Evolutionary conservation across 2,329 filamentous ascomycete genomes (phyloP), one percentile per base, ranked within the genome.

Genomic region (Aspergillus spinulosporus): DNA sequence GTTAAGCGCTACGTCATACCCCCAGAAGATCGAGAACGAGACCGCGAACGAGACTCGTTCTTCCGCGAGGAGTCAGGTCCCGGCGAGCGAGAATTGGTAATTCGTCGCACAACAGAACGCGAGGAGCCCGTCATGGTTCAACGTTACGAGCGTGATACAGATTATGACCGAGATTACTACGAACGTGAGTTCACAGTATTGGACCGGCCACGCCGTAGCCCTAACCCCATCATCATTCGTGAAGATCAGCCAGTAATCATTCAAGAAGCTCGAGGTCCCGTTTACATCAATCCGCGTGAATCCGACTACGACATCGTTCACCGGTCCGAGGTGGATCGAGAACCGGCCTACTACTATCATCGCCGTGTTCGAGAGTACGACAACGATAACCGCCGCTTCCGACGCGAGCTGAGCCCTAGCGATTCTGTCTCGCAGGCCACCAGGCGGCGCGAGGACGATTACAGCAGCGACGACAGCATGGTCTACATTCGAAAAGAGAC

Each of bases 261-360:
- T 65, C 76, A 79, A 60, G 78, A 83, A 71, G 77, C 76, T 39
- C 79, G 80, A 59, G 75, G 76, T 14, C 75, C 80, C 55, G 74
- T 81, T 56, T 78, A 83, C 56, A 68, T 78, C 34, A 66, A 71
- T 49, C 69, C 74, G 15, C 79, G 79, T 48, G 82, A 86, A 63
- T 80, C 81, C 28, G 79, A 82, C 40, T 86, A 84, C 61, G 83
- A 86, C 57, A 73, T 86, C 53, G 76, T 86, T 57, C 83, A 84
- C 62, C 82, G 82, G 37, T 76, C 82, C 26, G 82, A 86, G 59
- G 72, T 79, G 26, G 72, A 76, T n/a, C 70, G 80, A 55, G 82
- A 85, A 37, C 80, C 84, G 51, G 82, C 84, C 58, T 85, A 86
- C 66, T 86, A 84, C 65, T 85, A 85, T 66, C 81, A 85, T 63